Conservation (phyloP, 257 asterid species). For the Nicotiana attenuata region DNA sequence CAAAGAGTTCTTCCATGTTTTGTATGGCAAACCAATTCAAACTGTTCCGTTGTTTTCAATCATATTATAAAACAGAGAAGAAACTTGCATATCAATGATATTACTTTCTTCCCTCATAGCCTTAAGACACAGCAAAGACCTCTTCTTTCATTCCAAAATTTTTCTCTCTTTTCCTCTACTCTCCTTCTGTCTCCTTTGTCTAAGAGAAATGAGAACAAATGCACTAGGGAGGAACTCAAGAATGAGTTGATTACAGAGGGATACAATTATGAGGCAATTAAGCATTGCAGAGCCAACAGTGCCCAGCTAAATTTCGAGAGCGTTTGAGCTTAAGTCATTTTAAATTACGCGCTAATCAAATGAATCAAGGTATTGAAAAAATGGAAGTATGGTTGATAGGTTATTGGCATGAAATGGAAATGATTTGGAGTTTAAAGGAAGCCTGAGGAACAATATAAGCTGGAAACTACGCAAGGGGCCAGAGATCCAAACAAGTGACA, state of each 20-base stretch:
- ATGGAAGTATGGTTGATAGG: neutral
- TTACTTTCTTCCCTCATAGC: neutral
- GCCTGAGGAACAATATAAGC: neutral
- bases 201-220: neutral
- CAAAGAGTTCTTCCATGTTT: neutral
- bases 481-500: neutral
- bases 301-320: too few species aligned
- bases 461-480: neutral
- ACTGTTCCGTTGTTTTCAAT: neutral
- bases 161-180: neutral
- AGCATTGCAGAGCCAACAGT: too few species aligned
- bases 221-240: neutral
- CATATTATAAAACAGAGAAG: neutral
- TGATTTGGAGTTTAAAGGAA: neutral
- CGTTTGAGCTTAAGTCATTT: too few species aligned
- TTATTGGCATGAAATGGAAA: neutral
- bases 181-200: neutral
- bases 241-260: neutral
- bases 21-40: neutral
- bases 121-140: neutral
- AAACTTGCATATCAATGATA: neutral
- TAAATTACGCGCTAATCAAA: neutral
- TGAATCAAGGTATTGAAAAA: neutral
- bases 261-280: too few species aligned
- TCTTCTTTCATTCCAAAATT: neutral